These are phyloP conservation scores for Pseudogymnoascus sp. DNA, from an alignment of 2,329 filamentous ascomycete species.

Conservation along the genomic window DNA sequence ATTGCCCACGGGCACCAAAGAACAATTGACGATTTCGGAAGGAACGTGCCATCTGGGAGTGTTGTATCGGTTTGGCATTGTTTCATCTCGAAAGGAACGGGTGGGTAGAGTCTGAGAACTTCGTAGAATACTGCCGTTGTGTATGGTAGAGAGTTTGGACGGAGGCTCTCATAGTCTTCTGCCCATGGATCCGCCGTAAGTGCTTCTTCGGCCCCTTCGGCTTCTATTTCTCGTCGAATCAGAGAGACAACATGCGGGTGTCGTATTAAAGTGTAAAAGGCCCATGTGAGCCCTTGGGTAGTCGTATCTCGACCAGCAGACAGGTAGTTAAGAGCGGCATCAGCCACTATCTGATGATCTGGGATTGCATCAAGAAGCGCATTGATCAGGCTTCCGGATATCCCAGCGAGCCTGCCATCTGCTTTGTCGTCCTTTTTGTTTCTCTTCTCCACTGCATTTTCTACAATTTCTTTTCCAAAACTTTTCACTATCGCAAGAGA, in stretches of 20 bases:
- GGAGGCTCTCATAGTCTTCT: constrained; percentile 17
- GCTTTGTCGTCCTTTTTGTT: constrained; percentile 17
- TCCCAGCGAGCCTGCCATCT: constrained; percentile 28
- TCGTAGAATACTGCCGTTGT: constrained; percentile 56
- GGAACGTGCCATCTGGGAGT: constrained; percentile 52
- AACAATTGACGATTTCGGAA: constrained; percentile 46
- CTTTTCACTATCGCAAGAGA: constrained; percentile 43
- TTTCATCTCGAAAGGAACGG: constrained; percentile 59
- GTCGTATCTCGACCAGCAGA: constrained; percentile 57
- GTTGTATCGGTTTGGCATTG: constrained; percentile 44
- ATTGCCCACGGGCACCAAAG: constrained; percentile 59
- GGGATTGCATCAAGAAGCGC: constrained; percentile 50
- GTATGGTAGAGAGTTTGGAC: constrained; percentile 41
- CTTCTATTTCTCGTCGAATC: constrained; percentile 37
- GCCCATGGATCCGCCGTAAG: constrained; percentile 11
- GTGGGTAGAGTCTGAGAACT: constrained; percentile 51
- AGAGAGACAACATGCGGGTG: constrained; percentile 35
- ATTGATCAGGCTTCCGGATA: constrained; percentile 51
- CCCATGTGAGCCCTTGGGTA: constrained; percentile 57
- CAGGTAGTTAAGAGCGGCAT: constrained; percentile 58
- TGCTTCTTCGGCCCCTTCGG: constrained; percentile 14
- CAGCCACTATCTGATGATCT: constrained; percentile 49
- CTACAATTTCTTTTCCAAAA: constrained; percentile 51
- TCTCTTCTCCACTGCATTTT: constrained; percentile 41
- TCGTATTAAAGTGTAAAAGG: constrained; percentile 51